Evolutionary conservation across 352 stramenopile species (phyloP), one percentile per base, ranked within the genome.

Genomic region (Phytophthora sansomeana): DNA sequence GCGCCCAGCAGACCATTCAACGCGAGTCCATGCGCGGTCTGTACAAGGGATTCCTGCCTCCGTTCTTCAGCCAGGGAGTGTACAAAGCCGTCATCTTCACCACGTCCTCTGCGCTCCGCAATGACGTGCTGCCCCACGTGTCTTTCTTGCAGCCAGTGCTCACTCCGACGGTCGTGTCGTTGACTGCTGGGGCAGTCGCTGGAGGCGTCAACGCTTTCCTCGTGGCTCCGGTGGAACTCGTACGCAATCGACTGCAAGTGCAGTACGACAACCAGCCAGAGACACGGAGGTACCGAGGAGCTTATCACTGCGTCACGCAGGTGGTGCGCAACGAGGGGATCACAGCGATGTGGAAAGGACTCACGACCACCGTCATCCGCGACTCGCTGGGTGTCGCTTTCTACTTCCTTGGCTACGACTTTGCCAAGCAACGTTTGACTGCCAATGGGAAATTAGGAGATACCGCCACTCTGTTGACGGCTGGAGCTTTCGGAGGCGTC

Each of bases 1-100:
- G 84, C 75, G 80, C 77, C 6, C 28, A 67, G 26, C 76, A 87
- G 67, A 96, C 87, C 14, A 39, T 95, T 10, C 63, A 72, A 38
- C 73, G 74, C 30, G 88, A 96, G 71, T 81, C 83, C 6, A 56
- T 87, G 39, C 71, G 63, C 21, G 88, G 80, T 43, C 69, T 96
- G 42, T 96, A 95, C 75, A 94, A 93, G 54, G 88, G 88, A 33
- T 93, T 96, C 41, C 72, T 93, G 47, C 83, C 85, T n/a, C 88
- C 88, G 4, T 94, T 96, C 68, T 92, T 92, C 66, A 92, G 85
- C 48, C 88, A 96, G 63, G 88, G 83, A 1, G 75, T 96, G 47
- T 96, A 96, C 83, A 96, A 96, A 67, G 87, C 88, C 33, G 85
- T 96, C 50, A 96, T 96, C 65, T 96, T 96, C 66, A 93, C 85